A percentile compares a stretch with the other conserved stretches of the same genome.
Conservation (phyloP, 1,284 basidiomycete genomes). For the Sutorius eximius region DNA sequence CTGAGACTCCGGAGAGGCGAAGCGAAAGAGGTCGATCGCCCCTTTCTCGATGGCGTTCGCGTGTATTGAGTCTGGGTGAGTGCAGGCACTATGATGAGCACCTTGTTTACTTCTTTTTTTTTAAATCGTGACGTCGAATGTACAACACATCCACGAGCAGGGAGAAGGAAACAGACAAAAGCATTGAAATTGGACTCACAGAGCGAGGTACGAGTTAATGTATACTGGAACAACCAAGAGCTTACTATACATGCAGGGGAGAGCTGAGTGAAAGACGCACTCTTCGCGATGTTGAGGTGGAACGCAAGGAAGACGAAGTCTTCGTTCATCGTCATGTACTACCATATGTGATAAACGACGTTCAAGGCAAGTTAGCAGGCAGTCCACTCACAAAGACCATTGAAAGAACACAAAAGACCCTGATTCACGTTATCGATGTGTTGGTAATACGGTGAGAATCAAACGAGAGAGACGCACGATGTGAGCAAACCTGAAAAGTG, state of each 20-base stretch:
- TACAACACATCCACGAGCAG: not conserved
- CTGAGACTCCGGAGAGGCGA: conserved; percentile 36
- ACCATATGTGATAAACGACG: not conserved
- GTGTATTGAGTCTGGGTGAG: conserved; percentile 41
- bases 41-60: conserved; percentile 39
- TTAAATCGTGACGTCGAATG: not conserved
- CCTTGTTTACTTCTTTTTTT: not conserved
- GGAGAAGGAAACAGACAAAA: not conserved
- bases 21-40: conserved; percentile 41
- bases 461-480: conserved; percentile 8
- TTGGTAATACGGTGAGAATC: not conserved
- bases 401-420: conserved; percentile 46
- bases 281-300: conserved; percentile 51
- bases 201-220: conserved; percentile 52
- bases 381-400: conserved; percentile 37
- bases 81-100: not conserved
- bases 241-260: not conserved
- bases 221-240: conserved; percentile 38
- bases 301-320: conserved; percentile 55
- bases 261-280: conserved; percentile 33
- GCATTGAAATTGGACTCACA: conserved; percentile 16
- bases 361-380: not conserved
- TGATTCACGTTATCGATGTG: conserved; percentile 15
- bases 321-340: conserved; percentile 48
- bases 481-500: conserved; percentile 11